Evolutionary conservation across 225 moss, liverwort and hornwort genomes (phyloP).

Genomic region (Lunularia cruciata): DNA sequence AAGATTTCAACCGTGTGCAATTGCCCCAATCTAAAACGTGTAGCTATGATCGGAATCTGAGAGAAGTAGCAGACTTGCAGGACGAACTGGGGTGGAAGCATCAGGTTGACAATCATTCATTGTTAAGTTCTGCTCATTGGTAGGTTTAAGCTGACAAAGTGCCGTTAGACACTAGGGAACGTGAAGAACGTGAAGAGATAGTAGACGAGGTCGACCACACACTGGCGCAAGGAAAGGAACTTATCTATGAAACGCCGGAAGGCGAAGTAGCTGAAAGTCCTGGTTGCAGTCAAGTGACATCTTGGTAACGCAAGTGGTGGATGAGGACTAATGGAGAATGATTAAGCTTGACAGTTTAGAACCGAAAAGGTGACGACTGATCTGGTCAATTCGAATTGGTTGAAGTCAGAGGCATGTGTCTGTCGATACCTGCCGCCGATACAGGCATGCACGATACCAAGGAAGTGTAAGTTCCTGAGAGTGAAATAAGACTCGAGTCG

Average conservation of each 20-base stretch:
- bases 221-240: neutral
- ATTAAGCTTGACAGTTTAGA: neutral
- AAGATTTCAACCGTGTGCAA: no score
- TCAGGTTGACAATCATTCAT: neutral
- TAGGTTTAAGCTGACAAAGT: neutral
- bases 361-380: neutral
- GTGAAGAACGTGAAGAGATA: neutral
- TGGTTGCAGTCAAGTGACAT: neutral
- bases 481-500: neutral
- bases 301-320: conserved; percentile 3
- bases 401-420: neutral
- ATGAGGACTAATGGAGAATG: neutral
- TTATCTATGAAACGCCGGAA: neutral
- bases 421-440: neutral
- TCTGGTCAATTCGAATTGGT: neutral
- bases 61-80: neutral
- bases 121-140: neutral
- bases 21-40: no score
- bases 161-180: neutral
- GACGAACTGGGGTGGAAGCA: neutral
- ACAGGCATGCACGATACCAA: neutral
- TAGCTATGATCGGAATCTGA: no score
- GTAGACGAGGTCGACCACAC: neutral
- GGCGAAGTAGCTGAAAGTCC: neutral
- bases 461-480: neutral